Evolutionary conservation across 163 green algal genomes (phyloP).

Genomic region (Volvox carteri): DNA sequence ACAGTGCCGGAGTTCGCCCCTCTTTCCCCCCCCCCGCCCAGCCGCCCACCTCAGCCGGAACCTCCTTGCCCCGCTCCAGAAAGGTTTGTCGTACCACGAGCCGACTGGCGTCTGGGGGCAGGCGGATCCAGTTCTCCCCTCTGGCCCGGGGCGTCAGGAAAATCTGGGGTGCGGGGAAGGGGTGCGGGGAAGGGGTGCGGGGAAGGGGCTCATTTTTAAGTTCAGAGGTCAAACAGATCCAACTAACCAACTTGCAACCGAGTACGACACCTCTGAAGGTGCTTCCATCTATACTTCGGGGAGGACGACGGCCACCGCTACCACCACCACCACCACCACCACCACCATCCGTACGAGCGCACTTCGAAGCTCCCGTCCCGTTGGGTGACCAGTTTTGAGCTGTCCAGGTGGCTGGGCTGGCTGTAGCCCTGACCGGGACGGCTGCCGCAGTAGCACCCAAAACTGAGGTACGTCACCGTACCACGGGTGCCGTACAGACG

Average conservation of each 20-base stretch:
- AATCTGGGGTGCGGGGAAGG: slow-evolving; percentile 29
- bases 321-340: too few relatives aligned
- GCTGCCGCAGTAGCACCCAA: slow-evolving; percentile 54
- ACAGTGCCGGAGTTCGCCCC: too few relatives aligned
- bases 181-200: not conserved
- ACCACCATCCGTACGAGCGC: too few relatives aligned
- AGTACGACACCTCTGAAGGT: too few relatives aligned
- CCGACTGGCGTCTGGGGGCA: slow-evolving; percentile 28
- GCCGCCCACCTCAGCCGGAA: not conserved
- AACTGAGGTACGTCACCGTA: slow-evolving; percentile 54
- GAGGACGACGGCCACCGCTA: too few relatives aligned
- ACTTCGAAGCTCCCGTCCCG: slow-evolving; percentile 49
- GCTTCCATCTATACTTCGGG: too few relatives aligned
- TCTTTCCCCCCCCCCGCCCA: not conserved
- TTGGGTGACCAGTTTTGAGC: slow-evolving; percentile 23
- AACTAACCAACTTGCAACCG: too few relatives aligned
- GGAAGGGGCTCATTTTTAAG: too few relatives aligned
- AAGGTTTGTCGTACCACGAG: slow-evolving; percentile 59
- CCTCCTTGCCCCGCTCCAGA: slow-evolving; percentile 23
- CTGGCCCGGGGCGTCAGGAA: slow-evolving; percentile 30
- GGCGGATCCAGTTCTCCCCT: slow-evolving; percentile 50
- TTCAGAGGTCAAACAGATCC: too few relatives aligned
- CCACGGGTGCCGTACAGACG: slow-evolving; percentile 52
- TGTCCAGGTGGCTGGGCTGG: slow-evolving; percentile 12
- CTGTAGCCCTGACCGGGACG: slow-evolving; percentile 35